Evolutionary conservation across 306 rosid species (phyloP).

Genomic region (Cicer chorassanicum): DNA sequence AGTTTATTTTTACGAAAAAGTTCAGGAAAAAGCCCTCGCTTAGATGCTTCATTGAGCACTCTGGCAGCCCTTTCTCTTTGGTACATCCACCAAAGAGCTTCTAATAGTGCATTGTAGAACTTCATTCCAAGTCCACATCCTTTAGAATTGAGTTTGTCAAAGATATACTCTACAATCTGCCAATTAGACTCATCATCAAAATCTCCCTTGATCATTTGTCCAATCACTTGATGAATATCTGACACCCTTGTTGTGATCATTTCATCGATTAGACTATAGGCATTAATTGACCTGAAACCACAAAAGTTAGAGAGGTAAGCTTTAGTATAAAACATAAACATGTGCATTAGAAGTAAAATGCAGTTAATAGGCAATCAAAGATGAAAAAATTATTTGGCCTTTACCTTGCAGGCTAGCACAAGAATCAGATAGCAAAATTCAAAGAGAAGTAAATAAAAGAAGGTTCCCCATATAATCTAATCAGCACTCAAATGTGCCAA

Average conservation of each 20-base stretch:
- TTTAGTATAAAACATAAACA: conserved; percentile 33
- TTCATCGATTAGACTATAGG: conserved; percentile 74
- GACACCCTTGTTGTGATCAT: conserved; percentile 74
- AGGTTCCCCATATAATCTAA: conserved; percentile 10
- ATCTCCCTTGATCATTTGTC: conserved; percentile 92
- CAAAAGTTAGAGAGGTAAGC: conserved; percentile 45
- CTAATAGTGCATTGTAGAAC: conserved; percentile 85
- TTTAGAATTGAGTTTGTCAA: conserved; percentile 88
- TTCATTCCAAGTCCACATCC: conserved; percentile 86
- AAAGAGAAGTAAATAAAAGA: background rate
- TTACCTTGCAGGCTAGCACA: background rate
- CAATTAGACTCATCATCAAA: conserved; percentile 92
- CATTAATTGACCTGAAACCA: conserved; percentile 76
- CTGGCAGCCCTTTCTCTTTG: conserved; percentile 94
- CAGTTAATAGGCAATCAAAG: conserved; percentile 29
- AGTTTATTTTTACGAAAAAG: conserved; percentile 79
- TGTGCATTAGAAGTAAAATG: conserved; percentile 39
- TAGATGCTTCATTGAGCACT: conserved; percentile 89
- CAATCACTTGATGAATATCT: conserved; percentile 89
- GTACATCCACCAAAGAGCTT: conserved; percentile 95
- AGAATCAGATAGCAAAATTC: conserved; percentile 37
- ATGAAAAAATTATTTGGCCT: conserved; percentile 1
- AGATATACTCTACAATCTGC: conserved; percentile 97
- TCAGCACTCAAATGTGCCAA: conserved; percentile 21
- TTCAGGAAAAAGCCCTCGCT: conserved; percentile 90